These are phyloP conservation scores for Chrysosporium keratinophilum DNA, from an alignment of 2,329 filamentous ascomycete genomes.

Conservation along the genomic window DNA sequence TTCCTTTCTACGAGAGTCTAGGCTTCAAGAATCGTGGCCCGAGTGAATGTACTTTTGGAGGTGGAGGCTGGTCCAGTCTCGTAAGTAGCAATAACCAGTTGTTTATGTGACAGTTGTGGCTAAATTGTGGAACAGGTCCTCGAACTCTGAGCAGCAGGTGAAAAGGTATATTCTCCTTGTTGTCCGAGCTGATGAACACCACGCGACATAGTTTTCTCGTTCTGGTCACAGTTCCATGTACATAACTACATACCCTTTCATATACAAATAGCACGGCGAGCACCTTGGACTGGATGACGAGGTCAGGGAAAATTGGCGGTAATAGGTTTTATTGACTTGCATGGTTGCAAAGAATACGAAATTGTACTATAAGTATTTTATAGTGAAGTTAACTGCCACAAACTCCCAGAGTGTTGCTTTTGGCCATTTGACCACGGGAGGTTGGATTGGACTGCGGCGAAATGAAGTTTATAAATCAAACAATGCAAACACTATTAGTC, in stretches of 20 bases:
- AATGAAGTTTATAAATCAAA: constrained; percentile 13
- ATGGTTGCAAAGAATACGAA: not conserved
- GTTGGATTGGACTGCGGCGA: not conserved
- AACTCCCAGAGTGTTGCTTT: not conserved
- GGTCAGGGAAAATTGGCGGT: not conserved
- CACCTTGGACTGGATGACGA: not conserved
- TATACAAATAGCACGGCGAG: not conserved
- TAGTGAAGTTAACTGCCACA: not conserved
- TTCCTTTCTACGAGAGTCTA: constrained; percentile 65
- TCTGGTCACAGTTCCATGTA: not conserved
- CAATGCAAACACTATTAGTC: constrained; percentile 5
- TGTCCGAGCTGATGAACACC: not conserved
- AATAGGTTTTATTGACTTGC: not conserved
- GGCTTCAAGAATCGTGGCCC: constrained; percentile 60
- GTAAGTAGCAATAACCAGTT: constrained; percentile 38
- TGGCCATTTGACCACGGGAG: not conserved
- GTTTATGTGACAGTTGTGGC: constrained; percentile 13
- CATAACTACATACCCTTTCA: not conserved
- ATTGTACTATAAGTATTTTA: not conserved
- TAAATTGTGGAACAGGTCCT: constrained; percentile 11
- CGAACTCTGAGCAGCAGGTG: constrained; percentile 8
- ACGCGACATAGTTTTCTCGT: not conserved
- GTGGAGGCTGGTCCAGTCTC: constrained; percentile 76
- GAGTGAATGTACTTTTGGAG: constrained; percentile 62
- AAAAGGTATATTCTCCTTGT: not conserved